phyloP scores from a whole-genome alignment of 306 rosid genomes.

The Lathyrus sativus region DNA sequence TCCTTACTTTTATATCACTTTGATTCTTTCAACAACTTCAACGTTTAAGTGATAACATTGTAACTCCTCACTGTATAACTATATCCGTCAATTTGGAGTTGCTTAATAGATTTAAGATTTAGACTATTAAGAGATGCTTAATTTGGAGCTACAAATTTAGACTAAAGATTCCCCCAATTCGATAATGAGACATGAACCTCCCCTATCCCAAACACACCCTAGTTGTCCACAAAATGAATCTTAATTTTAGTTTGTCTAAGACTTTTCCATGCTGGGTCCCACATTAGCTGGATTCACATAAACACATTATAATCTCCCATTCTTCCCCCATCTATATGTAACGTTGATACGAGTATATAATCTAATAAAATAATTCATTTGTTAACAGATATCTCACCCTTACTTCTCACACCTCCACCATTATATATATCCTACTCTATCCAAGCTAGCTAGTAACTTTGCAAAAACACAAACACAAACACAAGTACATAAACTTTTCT shows the following conservation, averaged over 20 bases:
- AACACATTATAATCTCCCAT: slow-evolving; percentile 35
- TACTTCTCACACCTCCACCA: background rate
- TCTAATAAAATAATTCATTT: background rate
- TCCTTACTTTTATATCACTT: no score
- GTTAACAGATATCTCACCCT: background rate
- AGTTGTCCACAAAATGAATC: background rate
- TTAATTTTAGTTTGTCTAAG: background rate
- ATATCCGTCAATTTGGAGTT: no score
- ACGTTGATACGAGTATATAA: background rate
- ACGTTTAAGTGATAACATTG: no score
- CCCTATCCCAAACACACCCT: background rate
- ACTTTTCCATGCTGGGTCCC: slow-evolving; percentile 33
- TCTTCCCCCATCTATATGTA: slow-evolving; percentile 6
- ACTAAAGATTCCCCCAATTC: background rate
- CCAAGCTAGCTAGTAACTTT: background rate
- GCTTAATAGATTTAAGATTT: no score
- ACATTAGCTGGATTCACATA: slow-evolving; percentile 46
- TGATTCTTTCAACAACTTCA: no score
- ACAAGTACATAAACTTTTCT: background rate
- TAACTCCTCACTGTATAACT: no score
- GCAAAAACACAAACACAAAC: slow-evolving; percentile 2
- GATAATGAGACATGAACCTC: background rate
- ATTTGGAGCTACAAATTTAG: background rate
- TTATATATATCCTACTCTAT: background rate
- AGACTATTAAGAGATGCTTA: no score